These are phyloP conservation scores for Priceomyces carsonii DNA, from an alignment of 805 yeast species.

Conservation along the genomic window DNA sequence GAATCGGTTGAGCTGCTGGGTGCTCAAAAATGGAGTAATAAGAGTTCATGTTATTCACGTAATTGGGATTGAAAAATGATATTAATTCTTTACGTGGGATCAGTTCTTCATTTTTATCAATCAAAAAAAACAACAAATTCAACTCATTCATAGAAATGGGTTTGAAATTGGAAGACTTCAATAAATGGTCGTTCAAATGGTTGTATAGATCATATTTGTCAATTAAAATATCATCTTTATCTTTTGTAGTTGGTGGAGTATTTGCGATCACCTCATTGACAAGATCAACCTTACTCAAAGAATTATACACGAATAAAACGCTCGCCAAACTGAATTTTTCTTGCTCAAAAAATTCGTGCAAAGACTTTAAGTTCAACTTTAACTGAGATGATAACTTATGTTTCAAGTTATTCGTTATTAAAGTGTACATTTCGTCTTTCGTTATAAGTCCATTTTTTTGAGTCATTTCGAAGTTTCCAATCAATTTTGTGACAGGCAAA, in stretches of 20 bases:
- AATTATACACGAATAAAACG: constrained; percentile 40
- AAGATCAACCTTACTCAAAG: constrained; percentile 43
- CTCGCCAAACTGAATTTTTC: constrained; percentile 37
- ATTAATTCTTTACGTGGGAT: constrained; percentile 44
- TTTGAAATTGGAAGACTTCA: constrained; percentile 44
- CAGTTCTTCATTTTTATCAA: constrained; percentile 37
- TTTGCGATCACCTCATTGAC: constrained; percentile 48
- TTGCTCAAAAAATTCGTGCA: constrained; percentile 37
- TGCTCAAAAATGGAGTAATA: constrained; percentile 41
- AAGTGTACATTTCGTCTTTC: constrained; percentile 29
- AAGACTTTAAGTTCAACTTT: constrained; percentile 31
- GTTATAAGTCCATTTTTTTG: constrained; percentile 31
- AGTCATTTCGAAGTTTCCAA: constrained; percentile 42
- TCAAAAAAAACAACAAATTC: constrained; percentile 42
- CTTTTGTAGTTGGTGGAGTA: constrained; percentile 44
- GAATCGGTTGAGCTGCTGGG: constrained; percentile 39
- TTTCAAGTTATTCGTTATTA: constrained; percentile 37
- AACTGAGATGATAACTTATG: constrained; percentile 42
- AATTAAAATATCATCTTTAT: constrained; percentile 42
- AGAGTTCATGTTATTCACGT: constrained; percentile 35
- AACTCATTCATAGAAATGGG: constrained; percentile 41
- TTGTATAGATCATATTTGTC: constrained; percentile 40
- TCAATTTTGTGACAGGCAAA: constrained; percentile 46
- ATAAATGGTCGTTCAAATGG: constrained; percentile 44
- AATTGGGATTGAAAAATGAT: constrained; percentile 59